Base-by-base conservation (phyloP, 2,329 filamentous ascomycete genomes). In the Alternaria arbusti region DNA sequence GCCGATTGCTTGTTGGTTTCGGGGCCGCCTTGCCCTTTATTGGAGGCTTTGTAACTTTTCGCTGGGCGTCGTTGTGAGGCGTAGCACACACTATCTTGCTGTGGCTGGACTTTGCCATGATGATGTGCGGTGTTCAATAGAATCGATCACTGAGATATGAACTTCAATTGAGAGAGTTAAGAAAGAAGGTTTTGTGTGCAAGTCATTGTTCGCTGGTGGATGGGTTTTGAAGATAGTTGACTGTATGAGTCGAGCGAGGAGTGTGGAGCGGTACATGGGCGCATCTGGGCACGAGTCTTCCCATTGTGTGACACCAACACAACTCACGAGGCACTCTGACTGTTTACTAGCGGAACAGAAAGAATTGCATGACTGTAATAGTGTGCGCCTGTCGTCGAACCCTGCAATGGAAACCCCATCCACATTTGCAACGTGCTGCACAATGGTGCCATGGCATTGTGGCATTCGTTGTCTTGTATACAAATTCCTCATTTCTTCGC, bases 401-500 rank as follows among this genome's bases (percentile, higher is more conserved):
- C 44, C 17, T 17, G 12, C 40, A 17, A 36, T 36, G 30, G 30
- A 52, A 36, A 9, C 64, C 57, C 57, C 28, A 5, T 57, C 59
- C 55, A 61, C 22, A 47, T 15, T 25, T 54, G 36, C 26, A 40
- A 22, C 45, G 15, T 55, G 12, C 26, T 59, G 43, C 52, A 54
- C 45, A 58, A 15, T 13, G n/a, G 15, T 20, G 23, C 28, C 23
- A 25, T 46, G 47, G 23, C 45, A 43, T 20, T 28, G 15, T 17
- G 22, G 23, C 23, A 4, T 25, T 45, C n/a, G 11, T 54, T 28
- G 32, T 15, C 36, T 46, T 10, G 15, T 25, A 11, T 8, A 54
- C 15, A 3, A 30, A 8, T 1, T 25, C 6, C 49, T 58, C 17
- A 66, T 28, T 68, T 68, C 57, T 68, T 68, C 17, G 58, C 55